Base-by-base conservation (phyloP, 805 yeast genomes). In the Ogataea corticis region DNA sequence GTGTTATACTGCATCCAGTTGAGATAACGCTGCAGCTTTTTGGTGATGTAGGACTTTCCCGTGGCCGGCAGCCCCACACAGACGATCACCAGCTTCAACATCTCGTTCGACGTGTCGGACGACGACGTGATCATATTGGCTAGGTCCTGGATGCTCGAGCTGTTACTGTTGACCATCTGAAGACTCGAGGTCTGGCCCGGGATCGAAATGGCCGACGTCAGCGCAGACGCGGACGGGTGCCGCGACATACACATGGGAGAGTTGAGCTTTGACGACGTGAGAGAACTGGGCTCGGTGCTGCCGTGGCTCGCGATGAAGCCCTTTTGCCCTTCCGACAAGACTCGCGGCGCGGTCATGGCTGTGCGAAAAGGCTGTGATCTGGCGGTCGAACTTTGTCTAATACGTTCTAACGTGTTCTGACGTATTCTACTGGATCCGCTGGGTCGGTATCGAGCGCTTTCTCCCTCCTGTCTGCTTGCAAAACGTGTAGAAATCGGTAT, bases 61-160 rank as follows among this genome's bases (percentile, higher is more conserved):
- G 85, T 68, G 1, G 92, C 92, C 1, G 92, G 92, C 28, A 85
- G 67, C 0, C 92, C 92, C 10, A 85, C 87, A 67, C 86, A 73
- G 10, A 85, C 81, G 44, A 85, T 76, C 16, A 85, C 83, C 60
- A 83, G 73, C 61, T 82, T 83, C 39, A 66, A 43, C 7, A 55
- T 49, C 46, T 59, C 64, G 42, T 47, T 56, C 14, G 59, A 52
- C 25, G 42, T 48, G 10, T 45, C 45, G 13, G 44, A 33, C 14
- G 47, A 42, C 16, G 52, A 30, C 31, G 46, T 15, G 23, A 38
- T 29, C 44, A 47, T 14, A 37, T 44, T 33, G 7, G 39, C 33
- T 23, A 40, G 42, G 16, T 35, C 37, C 21, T 21, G 30, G 19
- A 44, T 38, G 18, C 44, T 41, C 25, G 52, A 49, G 32, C 34